Percentiles rank a stretch among this genome's conserved stretches.
Evolutionary conservation across 192 early-diverging fungal genomes (phyloP).

Genomic region (Chytriomyces sp.): DNA sequence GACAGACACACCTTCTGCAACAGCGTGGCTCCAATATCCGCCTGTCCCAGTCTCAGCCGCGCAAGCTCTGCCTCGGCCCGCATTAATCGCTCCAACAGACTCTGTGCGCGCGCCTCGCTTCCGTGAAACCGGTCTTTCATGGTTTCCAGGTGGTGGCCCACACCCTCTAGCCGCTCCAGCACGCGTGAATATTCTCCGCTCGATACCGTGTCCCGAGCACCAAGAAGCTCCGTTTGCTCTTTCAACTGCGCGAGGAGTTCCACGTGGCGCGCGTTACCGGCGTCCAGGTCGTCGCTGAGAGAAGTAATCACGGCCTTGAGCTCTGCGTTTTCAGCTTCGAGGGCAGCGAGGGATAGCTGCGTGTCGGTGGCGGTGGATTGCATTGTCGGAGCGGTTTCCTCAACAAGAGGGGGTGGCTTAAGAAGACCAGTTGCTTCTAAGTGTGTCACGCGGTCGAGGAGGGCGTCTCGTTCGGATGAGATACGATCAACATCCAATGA

Average conservation of each 20-base stretch:
- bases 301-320: background rate
- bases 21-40: conserved; percentile 17
- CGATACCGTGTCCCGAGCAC: background rate
- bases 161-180: background rate
- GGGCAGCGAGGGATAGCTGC: background rate
- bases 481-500: background rate
- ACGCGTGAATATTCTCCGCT: background rate
- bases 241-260: conserved; percentile 1
- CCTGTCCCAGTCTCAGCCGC: conserved; percentile 11
- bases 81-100: conserved; percentile 9
- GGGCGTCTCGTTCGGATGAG: background rate
- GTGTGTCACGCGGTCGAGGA: background rate
- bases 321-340: conserved; percentile 11
- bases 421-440: background rate
- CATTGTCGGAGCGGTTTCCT: background rate
- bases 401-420: no score
- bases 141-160: conserved; percentile 19
- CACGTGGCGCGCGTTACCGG: background rate
- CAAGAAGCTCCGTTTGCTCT: background rate
- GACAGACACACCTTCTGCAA: conserved; percentile 6
- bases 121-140: conserved; percentile 22
- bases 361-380: background rate
- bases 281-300: conserved; percentile 13
- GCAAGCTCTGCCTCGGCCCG: conserved; percentile 20
- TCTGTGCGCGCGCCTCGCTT: conserved; percentile 7